Percentiles rank a stretch among this genome's conserved stretches.
Evolutionary conservation across 768 basidiomycete species (phyloP).

Genomic region (Collybiopsis confluens): DNA sequence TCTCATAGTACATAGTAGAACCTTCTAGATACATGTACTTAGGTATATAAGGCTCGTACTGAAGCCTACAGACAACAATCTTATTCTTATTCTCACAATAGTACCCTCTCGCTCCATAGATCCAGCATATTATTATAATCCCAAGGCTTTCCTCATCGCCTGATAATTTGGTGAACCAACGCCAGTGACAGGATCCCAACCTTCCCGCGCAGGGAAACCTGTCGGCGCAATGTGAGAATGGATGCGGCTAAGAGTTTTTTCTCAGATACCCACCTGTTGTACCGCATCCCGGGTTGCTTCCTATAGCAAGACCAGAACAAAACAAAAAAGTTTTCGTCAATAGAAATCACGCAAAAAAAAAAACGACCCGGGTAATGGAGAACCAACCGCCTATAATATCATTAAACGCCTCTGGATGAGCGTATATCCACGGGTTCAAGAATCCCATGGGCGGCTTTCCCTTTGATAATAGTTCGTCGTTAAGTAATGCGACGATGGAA

Average conservation of each 20-base stretch:
- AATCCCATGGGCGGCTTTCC: conserved; percentile 52
- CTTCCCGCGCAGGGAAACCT: conserved; percentile 30
- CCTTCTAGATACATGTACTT: too few species aligned
- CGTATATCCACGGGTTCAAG: conserved; percentile 49
- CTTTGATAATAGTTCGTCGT: conserved; percentile 50
- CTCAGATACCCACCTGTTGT: conserved; percentile 22
- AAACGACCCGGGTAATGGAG: background rate
- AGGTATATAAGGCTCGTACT: too few species aligned
- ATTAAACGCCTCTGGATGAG: conserved; percentile 41
- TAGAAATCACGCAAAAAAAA: background rate
- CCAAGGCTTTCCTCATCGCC: conserved; percentile 5
- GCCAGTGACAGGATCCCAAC: conserved; percentile 47
- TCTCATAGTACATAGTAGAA: too few species aligned
- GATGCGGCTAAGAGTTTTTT: conserved; percentile 30
- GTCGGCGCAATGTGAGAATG: background rate
- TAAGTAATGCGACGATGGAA: conserved; percentile 53
- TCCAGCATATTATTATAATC: background rate
- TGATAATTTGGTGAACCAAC: conserved; percentile 40
- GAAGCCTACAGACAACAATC: too few species aligned
- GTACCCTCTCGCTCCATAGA: too few species aligned
- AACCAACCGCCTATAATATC: conserved; percentile 50
- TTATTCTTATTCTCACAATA: too few species aligned
- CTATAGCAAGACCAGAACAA: background rate
- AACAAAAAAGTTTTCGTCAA: too few species aligned
- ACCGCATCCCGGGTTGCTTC: conserved; percentile 5